A percentile compares a stretch with the other conserved stretches of the same genome.
phyloP scores from a whole-genome alignment of 2,329 filamentous ascomycete genomes.

The Aspergillus sp. region DNA sequence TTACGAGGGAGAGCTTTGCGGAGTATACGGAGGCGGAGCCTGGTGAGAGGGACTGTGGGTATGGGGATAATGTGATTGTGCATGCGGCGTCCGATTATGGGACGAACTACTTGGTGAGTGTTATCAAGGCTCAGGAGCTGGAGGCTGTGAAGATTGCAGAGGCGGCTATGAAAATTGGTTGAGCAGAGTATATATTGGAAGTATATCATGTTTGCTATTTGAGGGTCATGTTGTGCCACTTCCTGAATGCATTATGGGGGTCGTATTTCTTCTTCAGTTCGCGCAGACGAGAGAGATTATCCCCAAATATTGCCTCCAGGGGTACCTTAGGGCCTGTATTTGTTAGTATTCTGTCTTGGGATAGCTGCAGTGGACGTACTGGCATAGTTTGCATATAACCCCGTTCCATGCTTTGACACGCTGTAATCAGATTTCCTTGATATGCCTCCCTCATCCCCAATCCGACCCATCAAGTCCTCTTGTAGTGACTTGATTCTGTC shows the following conservation, averaged over 20 bases:
- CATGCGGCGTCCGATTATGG: conserved; percentile 27
- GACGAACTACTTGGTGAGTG: conserved; percentile 28
- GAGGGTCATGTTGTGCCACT: not conserved
- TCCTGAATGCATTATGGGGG: not conserved
- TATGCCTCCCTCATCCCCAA: not conserved
- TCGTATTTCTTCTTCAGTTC: not conserved
- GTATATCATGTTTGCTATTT: no score
- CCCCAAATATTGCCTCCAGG: not conserved
- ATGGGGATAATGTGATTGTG: conserved; percentile 33
- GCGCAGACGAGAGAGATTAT: not conserved
- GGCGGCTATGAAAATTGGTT: conserved; percentile 17
- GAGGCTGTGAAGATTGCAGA: conserved; percentile 27
- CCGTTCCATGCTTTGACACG: no score
- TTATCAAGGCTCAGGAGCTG: conserved; percentile 27
- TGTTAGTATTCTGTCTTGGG: not conserved
- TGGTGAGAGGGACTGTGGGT: conserved; percentile 28
- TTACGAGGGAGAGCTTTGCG: conserved; percentile 26
- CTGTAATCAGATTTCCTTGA: no score
- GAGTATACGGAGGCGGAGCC: conserved; percentile 27
- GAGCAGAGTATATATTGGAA: not conserved
- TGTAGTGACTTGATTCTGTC: conserved; percentile 46
- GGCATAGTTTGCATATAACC: not conserved
- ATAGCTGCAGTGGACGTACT: not conserved
- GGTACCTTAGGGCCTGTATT: not conserved
- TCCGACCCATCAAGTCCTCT: conserved; percentile 45